Percentiles rank a stretch among this genome's conserved stretches.
Conservation (phyloP, 83 land plant species). For the Picea mariana region DNA sequence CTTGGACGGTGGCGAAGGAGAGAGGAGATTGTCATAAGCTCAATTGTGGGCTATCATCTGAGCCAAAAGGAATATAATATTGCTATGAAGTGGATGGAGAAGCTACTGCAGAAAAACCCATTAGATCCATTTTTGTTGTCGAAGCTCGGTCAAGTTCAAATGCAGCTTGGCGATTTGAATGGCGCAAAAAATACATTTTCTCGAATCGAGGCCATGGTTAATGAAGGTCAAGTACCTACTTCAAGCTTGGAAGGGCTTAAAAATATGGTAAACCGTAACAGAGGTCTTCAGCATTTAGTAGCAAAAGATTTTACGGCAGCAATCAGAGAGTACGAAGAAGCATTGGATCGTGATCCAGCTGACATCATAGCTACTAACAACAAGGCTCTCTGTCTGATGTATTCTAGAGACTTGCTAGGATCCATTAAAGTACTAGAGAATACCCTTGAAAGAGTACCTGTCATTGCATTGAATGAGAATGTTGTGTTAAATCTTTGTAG, state of each 20-base stretch:
- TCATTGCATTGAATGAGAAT: too few species aligned
- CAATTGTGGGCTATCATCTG: too few species aligned
- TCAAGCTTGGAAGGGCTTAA: slow-evolving; percentile 13
- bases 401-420: slow-evolving; percentile 40
- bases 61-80: slow-evolving; percentile 61
- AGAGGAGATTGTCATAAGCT: slow-evolving; percentile 51
- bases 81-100: slow-evolving; percentile 56
- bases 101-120: slow-evolving; percentile 37
- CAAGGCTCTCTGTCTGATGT: slow-evolving; percentile 63
- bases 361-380: slow-evolving; percentile 90
- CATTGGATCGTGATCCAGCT: slow-evolving; percentile 68
- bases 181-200: slow-evolving; percentile 49
- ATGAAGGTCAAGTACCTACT: slow-evolving; percentile 16
- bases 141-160: slow-evolving; percentile 79
- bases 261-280: slow-evolving; percentile 73
- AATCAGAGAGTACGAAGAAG: slow-evolving; percentile 84
- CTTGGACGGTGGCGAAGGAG: slow-evolving; percentile 56
- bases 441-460: too few species aligned
- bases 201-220: slow-evolving; percentile 39
- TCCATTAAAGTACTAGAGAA: too few species aligned
- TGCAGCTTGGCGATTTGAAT: slow-evolving; percentile 94
- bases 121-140: slow-evolving; percentile 66
- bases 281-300: slow-evolving; percentile 70
- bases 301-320: slow-evolving; percentile 84
- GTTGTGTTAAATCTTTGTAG: too few species aligned